Evolutionary conservation across 2,329 filamentous ascomycete species (phyloP), one percentile per base, ranked within the genome.

Genomic region (Colletotrichum musae): DNA sequence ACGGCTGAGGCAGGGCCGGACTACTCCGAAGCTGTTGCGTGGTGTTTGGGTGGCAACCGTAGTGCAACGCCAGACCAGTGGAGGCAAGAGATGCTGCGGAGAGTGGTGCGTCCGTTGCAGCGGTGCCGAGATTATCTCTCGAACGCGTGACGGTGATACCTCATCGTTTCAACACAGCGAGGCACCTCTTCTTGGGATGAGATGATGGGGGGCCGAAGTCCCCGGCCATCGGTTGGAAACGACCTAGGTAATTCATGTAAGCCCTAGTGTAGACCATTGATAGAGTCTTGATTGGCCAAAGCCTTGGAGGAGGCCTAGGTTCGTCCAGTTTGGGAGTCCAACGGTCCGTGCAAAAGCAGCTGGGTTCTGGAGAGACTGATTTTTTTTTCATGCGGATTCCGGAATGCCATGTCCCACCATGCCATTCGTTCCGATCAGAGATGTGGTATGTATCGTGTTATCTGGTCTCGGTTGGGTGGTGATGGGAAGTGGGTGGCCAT

Each of bases 31-130:
- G 64, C 64, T 2, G 52, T 62, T n/a, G 39, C 16, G 4, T 68
- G 64, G 64, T 68, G 64, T n/a, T 28, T 68, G 32, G 32, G 43
- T 18, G 50, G 43, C 48, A 36, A 36, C 32, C 32, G 32, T 12
- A 36, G 32, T 10, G 32, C 32, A 10, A 2, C 9, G 9, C 32
- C 32, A 10, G 32, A 36, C 5, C 32, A 2, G 1, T 36, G 32
- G 32, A 36, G 32, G 32, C 32, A 36, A 62, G 70, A 73, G 32
- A 74, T 74, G 72, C 41, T 72, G 10, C 36, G 51, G 24, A 69
- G 58, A 16, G 72, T 72, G 6, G 64, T 74, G 13, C 64, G 57
- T 53, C 72, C 71, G 9, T 57, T 73, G 48, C 66, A 73, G 56
- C 16, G 47, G 18, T 66, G 67, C 9, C 18, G 58, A 13, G 58